These are phyloP conservation scores for Thielaviopsis euricoi DNA, from an alignment of 2,329 filamentous ascomycete species.

Conservation along the genomic window DNA sequence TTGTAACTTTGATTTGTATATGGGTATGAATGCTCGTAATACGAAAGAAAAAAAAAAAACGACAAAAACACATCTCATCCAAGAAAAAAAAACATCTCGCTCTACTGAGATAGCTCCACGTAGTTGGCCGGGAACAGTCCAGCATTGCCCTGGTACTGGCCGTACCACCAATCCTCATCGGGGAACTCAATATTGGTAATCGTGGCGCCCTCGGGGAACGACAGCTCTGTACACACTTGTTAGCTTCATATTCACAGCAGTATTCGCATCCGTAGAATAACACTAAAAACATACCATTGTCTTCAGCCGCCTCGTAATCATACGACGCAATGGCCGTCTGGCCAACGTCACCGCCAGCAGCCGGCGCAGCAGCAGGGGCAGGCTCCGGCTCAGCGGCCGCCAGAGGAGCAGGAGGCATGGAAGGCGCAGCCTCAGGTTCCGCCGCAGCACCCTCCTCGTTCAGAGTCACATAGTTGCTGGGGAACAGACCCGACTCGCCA, in stretches of 20 bases:
- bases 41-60: background rate
- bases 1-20: background rate
- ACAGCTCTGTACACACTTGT: constrained; percentile 35
- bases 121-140: constrained; percentile 75
- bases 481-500: constrained; percentile 82
- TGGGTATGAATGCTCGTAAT: background rate
- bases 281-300: constrained; percentile 46
- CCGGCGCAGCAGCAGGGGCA: constrained; percentile 23
- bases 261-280: background rate
- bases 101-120: constrained; percentile 32
- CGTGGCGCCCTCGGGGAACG: constrained; percentile 77
- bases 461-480: constrained; percentile 90
- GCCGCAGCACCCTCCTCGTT: constrained; percentile 40
- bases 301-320: constrained; percentile 93
- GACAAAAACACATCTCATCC: background rate
- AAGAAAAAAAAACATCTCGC: background rate
- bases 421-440: constrained; percentile 24
- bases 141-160: constrained; percentile 59
- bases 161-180: constrained; percentile 98
- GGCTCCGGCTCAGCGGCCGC: constrained; percentile 21
- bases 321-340: constrained; percentile 73
- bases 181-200: constrained; percentile 83
- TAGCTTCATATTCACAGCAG: background rate
- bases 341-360: constrained; percentile 21
- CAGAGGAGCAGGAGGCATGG: constrained; percentile 17